A percentile compares a stretch with the other conserved stretches of the same genome.
Conservation (phyloP, 768 basidiomycete genomes). For the Galerina sulciceps region DNA sequence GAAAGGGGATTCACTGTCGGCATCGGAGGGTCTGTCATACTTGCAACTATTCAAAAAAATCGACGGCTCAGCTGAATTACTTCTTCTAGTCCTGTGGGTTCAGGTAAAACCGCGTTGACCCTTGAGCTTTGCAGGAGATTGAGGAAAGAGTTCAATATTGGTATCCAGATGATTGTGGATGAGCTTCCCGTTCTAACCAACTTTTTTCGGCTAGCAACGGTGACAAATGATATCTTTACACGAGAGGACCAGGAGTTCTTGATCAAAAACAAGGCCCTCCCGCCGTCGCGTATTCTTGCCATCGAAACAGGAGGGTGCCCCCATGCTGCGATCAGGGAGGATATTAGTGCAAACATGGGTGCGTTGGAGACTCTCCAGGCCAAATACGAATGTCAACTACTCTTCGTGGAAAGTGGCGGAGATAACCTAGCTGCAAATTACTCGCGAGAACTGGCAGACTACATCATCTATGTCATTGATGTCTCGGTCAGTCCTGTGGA, state of each 20-base stretch:
- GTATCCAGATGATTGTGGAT: conserved; percentile 39
- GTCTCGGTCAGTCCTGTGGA: conserved; percentile 59
- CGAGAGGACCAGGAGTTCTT: conserved; percentile 97
- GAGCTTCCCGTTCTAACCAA: background rate
- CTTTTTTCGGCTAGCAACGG: conserved; percentile 57
- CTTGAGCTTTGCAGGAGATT: conserved; percentile 86
- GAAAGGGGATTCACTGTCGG: conserved; percentile 97
- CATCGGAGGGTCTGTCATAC: conserved; percentile 84
- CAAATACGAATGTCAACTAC: conserved; percentile 85
- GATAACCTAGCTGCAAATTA: conserved; percentile 98
- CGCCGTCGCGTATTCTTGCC: conserved; percentile 83
- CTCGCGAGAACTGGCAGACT: conserved; percentile 94
- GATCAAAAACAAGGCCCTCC: conserved; percentile 89
- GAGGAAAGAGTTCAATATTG: conserved; percentile 88
- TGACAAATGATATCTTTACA: conserved; percentile 99
- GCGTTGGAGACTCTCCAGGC: conserved; percentile 94
- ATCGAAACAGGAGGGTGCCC: conserved; percentile 99
- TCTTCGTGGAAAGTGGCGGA: conserved; percentile 96
- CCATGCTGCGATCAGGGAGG: conserved; percentile 97
- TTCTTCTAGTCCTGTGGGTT: conserved; percentile 88
- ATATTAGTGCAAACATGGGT: conserved; percentile 96
- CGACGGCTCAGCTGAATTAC: background rate
- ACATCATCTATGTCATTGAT: conserved; percentile 93
- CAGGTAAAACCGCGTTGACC: conserved; percentile 94
- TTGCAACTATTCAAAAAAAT: background rate